phyloP scores from a whole-genome alignment of 352 stramenopile species.

The Halophytophthora polymorphica region DNA sequence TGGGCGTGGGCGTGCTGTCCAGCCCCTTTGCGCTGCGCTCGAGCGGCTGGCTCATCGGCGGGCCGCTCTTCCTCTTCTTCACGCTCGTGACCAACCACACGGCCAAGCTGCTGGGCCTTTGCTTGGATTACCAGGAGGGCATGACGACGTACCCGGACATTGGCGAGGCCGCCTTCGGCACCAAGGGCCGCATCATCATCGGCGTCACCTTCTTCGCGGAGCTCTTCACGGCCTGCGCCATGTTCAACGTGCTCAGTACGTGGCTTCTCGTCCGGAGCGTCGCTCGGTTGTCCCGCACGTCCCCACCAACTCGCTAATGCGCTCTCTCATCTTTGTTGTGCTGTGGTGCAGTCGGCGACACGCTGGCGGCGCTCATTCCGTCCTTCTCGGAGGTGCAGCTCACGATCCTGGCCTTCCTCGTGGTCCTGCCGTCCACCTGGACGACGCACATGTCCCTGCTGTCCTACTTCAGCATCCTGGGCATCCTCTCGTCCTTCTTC shows the following conservation, averaged over 20 bases:
- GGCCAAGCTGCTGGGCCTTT: conserved; percentile 78
- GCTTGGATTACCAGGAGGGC: conserved; percentile 75
- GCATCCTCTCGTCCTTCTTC: conserved; percentile 81
- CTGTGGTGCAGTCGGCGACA: conserved; percentile 59
- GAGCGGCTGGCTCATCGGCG: conserved; percentile 66
- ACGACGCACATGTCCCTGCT: conserved; percentile 79
- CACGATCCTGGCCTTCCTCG: conserved; percentile 61
- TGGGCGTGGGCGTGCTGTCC: conserved; percentile 83
- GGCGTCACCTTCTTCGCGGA: conserved; percentile 80
- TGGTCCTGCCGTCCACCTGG: conserved; percentile 80
- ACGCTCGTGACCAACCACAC: conserved; percentile 85
- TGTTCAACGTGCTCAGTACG: conserved; percentile 81
- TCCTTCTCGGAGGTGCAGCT: conserved; percentile 54
- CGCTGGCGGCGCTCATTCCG: conserved; percentile 66
- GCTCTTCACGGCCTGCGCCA: conserved; percentile 76
- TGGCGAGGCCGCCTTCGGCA: conserved; percentile 77
- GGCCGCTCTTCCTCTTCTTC: conserved; percentile 81
- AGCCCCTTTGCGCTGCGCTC: conserved; percentile 81
- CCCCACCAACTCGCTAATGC: not conserved
- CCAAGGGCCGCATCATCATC: conserved; percentile 61
- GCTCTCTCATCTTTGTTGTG: conserved; percentile 2
- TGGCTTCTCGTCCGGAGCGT: not conserved
- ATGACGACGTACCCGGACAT: conserved; percentile 86
- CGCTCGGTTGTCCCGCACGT: not conserved
- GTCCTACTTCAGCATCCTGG: conserved; percentile 82